Evolutionary conservation across 1,139 yeast genomes (phyloP).

Genomic region (Magnusiomyces starmeri): DNA sequence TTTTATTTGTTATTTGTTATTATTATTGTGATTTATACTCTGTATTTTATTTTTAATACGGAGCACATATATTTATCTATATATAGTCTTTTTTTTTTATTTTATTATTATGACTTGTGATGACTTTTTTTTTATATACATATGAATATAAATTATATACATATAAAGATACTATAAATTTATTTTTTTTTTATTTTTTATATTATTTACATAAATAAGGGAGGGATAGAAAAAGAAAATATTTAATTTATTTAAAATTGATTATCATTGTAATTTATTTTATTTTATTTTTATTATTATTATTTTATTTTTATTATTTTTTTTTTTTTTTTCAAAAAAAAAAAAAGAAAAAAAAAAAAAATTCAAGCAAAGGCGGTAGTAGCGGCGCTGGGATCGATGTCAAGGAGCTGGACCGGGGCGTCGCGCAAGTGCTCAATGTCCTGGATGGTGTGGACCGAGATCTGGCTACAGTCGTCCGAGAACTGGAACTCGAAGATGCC

Average conservation of each 20-base stretch:
- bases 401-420: background rate
- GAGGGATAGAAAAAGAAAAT: background rate
- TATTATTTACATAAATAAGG: slow-evolving; percentile 1
- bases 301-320: background rate
- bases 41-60: too few species aligned
- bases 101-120: background rate
- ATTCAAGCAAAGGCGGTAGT: background rate
- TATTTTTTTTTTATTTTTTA: background rate
- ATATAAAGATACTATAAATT: too few species aligned
- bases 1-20: background rate
- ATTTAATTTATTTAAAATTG: background rate
- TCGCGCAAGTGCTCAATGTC: slow-evolving; percentile 44
- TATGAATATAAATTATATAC: background rate
- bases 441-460: slow-evolving; percentile 70
- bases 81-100: background rate
- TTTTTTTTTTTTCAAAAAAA: background rate
- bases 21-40: background rate
- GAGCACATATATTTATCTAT: too few species aligned
- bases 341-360: background rate
- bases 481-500: slow-evolving; percentile 78
- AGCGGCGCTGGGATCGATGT: background rate
- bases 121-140: background rate
- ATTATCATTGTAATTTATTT: background rate
- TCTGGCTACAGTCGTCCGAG: slow-evolving; percentile 47
- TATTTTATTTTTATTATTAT: slow-evolving; percentile 3